Conservation (phyloP, 306 rosid genomes). For the Sphenostylis stenocarpa region DNA sequence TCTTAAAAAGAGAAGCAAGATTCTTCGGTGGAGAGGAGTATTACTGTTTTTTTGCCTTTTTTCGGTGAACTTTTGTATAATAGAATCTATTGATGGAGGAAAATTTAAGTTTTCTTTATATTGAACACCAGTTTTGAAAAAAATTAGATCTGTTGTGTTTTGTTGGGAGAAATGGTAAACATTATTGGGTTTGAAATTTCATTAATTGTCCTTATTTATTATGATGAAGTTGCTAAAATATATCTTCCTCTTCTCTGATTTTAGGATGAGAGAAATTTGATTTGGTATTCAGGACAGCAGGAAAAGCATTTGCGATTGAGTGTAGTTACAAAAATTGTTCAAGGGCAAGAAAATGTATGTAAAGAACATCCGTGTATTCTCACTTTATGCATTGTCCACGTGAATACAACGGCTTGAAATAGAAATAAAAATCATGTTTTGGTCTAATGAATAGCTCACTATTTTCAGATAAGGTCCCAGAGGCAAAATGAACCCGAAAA, state of each 20-base stretch:
- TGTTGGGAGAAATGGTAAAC: conserved; percentile 3
- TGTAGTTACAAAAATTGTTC: conserved; percentile 57
- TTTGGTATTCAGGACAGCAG: conserved; percentile 76
- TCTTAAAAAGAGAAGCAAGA: background rate
- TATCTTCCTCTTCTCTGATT: conserved; percentile 27
- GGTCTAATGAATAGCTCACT: conserved; percentile 29
- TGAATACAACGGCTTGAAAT: conserved; percentile 19
- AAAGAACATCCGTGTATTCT: conserved; percentile 20
- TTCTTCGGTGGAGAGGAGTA: background rate
- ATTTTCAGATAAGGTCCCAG: conserved; percentile 60
- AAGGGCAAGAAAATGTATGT: conserved; percentile 73
- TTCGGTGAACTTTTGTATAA: background rate
- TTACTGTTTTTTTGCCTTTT: too few relatives aligned
- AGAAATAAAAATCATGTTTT: conserved; percentile 25
- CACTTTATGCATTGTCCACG: background rate
- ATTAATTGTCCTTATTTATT: conserved; percentile 3
- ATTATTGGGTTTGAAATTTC: background rate
- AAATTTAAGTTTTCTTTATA: background rate
- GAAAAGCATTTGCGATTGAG: conserved; percentile 75
- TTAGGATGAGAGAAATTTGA: conserved; percentile 83
- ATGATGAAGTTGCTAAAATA: background rate
- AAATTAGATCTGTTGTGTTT: background rate
- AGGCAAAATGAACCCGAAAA: conserved; percentile 59
- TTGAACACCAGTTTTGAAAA: background rate
- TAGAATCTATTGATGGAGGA: background rate